Evolutionary conservation across 2,329 filamentous ascomycete genomes (phyloP).

Genomic region (Fusarium nisikadoi): DNA sequence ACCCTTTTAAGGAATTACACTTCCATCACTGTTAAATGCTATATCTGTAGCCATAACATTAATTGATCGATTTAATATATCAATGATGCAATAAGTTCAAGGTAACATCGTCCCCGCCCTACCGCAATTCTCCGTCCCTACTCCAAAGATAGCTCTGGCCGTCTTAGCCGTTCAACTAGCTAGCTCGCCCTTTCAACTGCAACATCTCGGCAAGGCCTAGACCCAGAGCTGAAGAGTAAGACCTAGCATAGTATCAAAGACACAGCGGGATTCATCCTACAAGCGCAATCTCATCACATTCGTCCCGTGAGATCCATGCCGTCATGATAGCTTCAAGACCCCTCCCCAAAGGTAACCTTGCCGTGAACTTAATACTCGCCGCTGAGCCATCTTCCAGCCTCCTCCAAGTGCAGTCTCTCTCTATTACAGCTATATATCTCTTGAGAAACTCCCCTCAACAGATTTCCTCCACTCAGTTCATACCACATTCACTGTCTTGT

Average conservation of each 20-base stretch:
- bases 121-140: conserved; percentile 14
- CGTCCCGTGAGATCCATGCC: conserved; percentile 10
- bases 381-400: conserved; percentile 2
- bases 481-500: not conserved
- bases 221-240: not conserved
- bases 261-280: not conserved
- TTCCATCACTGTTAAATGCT: not conserved
- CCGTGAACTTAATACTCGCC: conserved; percentile 26
- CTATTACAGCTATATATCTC: conserved; percentile 13
- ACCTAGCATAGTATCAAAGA: conserved; percentile 2
- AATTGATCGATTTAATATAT: not conserved
- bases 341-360: not conserved
- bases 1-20: not conserved
- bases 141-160: conserved; percentile 15
- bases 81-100: conserved; percentile 9
- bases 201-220: conserved; percentile 5
- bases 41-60: not conserved
- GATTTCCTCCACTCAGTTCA: not conserved
- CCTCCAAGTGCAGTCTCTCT: not conserved
- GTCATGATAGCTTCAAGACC: conserved; percentile 20
- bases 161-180: conserved; percentile 20
- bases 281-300: conserved; percentile 1
- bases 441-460: not conserved
- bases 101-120: conserved; percentile 9
- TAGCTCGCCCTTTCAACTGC: not conserved